These are phyloP conservation scores for Solanum etuberosum DNA, from an alignment of 257 asterid genomes.

Conservation along the genomic window DNA sequence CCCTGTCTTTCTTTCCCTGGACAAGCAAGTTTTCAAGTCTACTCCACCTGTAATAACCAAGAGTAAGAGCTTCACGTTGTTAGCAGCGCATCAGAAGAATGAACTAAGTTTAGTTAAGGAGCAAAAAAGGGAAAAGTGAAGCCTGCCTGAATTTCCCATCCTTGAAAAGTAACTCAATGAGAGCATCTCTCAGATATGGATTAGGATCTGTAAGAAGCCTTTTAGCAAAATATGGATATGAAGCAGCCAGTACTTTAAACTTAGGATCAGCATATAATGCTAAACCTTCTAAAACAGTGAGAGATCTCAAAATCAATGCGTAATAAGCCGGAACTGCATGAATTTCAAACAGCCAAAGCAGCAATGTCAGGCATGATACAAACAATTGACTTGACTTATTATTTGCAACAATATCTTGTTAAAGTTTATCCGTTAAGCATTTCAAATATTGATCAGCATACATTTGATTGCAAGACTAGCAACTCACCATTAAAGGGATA, in stretches of 20 bases:
- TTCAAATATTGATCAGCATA: neutral
- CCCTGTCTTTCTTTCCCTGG: constrained; percentile 83
- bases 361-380: constrained; percentile 6
- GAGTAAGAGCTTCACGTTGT: neutral
- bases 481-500: constrained; percentile 85
- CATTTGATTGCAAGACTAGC: neutral
- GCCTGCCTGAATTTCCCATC: constrained; percentile 94
- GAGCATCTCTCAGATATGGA: constrained; percentile 99
- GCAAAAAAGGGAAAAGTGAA: neutral
- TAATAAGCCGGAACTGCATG: constrained; percentile 96
- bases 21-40: constrained; percentile 94
- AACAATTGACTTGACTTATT: neutral
- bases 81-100: neutral
- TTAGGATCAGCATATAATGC: constrained; percentile 96
- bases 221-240: constrained; percentile 99
- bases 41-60: constrained; percentile 71
- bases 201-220: constrained; percentile 98
- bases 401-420: neutral
- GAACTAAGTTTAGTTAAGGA: constrained; percentile 1
- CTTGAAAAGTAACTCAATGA: constrained; percentile 94
- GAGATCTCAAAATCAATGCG: constrained; percentile 96
- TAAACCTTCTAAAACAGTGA: constrained; percentile 96
- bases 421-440: neutral
- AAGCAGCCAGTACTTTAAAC: constrained; percentile 95
- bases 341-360: constrained; percentile 9